Conservation (phyloP, 1,284 basidiomycete species). For the Heliocybe sulcata region DNA sequence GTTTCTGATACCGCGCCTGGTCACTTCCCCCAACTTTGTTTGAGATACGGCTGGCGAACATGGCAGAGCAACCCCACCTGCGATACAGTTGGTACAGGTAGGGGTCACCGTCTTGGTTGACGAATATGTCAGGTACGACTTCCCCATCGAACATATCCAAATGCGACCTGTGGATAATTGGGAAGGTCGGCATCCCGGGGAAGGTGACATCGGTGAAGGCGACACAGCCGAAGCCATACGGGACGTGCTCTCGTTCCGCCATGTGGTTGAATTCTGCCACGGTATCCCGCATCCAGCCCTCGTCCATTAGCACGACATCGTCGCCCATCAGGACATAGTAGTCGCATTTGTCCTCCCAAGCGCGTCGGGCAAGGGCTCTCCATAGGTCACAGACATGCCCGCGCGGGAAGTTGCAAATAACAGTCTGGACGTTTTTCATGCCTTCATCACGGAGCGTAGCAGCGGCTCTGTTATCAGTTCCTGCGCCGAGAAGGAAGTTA, state of each 20-base stretch:
- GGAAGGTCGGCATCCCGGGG: slow-evolving; percentile 57
- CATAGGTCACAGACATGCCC: slow-evolving; percentile 49
- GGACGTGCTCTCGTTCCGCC: slow-evolving; percentile 20
- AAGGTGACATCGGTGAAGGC: slow-evolving; percentile 49
- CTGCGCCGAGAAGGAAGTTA: slow-evolving; percentile 23
- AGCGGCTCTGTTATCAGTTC: slow-evolving; percentile 27
- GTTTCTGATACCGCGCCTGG: slow-evolving; percentile 39
- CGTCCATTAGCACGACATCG: slow-evolving; percentile 40
- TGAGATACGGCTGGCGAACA: slow-evolving; percentile 33
- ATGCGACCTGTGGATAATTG: slow-evolving; percentile 45
- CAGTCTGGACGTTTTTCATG: slow-evolving; percentile 26
- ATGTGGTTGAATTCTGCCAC: slow-evolving; percentile 31
- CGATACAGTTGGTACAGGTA: slow-evolving; percentile 55
- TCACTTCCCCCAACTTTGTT: slow-evolving; percentile 40
- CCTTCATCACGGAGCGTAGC: slow-evolving; percentile 27
- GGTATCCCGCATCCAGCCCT: slow-evolving; percentile 42
- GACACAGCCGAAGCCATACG: slow-evolving; percentile 47
- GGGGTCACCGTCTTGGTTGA: slow-evolving; percentile 55
- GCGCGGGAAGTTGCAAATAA: slow-evolving; percentile 29
- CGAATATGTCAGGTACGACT: slow-evolving; percentile 43
- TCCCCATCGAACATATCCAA: slow-evolving; percentile 46
- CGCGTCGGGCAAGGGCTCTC: slow-evolving; percentile 38
- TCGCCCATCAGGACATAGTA: slow-evolving; percentile 53
- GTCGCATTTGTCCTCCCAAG: slow-evolving; percentile 40
- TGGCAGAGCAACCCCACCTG: slow-evolving; percentile 41